A percentile compares a stretch with the other conserved stretches of the same genome.
These are phyloP conservation scores for Didymella segeticola DNA, from an alignment of 2,329 filamentous ascomycete genomes.

Conservation along the genomic window DNA sequence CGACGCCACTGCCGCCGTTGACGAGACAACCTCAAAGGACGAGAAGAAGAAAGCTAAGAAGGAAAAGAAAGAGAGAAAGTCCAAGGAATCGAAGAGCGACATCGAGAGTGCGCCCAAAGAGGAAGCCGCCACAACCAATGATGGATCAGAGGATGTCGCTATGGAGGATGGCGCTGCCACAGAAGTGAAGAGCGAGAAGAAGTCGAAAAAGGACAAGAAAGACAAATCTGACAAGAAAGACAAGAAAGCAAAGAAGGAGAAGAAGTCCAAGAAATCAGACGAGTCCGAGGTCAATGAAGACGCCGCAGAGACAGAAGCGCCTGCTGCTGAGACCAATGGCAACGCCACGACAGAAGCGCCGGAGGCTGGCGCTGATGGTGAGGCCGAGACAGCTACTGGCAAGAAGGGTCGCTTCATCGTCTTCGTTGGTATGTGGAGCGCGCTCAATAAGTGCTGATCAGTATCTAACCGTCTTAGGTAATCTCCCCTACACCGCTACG, in stretches of 20 bases:
- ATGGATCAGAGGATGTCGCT: constrained; percentile 16
- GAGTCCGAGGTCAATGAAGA: constrained; percentile 24
- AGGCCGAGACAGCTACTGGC: constrained; percentile 26
- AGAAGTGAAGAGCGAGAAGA: constrained; percentile 33
- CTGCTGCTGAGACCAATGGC: constrained; percentile 25
- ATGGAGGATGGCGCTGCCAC: constrained; percentile 20
- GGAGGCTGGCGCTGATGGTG: constrained; percentile 16
- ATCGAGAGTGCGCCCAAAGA: constrained; percentile 18
- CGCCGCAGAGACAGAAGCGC: constrained; percentile 17
- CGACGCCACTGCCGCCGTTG: constrained; percentile 21
- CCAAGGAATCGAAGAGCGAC: constrained; percentile 28
- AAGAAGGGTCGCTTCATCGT: constrained; percentile 72
- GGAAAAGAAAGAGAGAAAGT: constrained; percentile 33
- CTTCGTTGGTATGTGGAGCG: constrained; percentile 69
- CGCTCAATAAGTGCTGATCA: neutral
- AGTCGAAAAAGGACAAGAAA: constrained; percentile 38
- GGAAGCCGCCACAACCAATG: constrained; percentile 13
- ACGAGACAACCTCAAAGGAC: constrained; percentile 23
- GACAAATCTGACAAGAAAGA: constrained; percentile 19
- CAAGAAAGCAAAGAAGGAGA: constrained; percentile 39
- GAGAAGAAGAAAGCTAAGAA: constrained; percentile 34
- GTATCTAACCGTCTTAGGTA: constrained; percentile 61
- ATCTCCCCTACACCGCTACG: constrained; percentile 86
- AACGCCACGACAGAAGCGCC: constrained; percentile 24
- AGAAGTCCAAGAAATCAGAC: constrained; percentile 27